Base-by-base conservation (phyloP, 352 stramenopile genomes). In the Plasmopara muralis region DNA sequence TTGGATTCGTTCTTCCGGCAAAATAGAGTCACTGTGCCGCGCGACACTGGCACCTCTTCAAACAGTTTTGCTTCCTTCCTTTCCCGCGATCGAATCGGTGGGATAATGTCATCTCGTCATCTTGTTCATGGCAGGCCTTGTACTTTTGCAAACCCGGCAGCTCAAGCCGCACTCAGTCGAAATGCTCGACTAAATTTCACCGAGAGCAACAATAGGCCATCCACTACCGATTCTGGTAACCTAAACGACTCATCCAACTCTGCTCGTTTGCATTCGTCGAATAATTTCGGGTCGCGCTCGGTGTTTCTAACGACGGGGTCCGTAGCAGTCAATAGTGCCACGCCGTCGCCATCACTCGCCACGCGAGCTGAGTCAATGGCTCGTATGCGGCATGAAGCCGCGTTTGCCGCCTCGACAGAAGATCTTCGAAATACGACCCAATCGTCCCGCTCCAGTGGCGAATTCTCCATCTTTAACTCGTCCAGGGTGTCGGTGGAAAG, bases 1-100 rank as follows among this genome's bases (percentile, higher is more conserved):
- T 28, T 85, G 51, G 70, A 87, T 43, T 70, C 69, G 25, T 78
- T 80, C 53, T 83, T 83, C 49, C 55, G 63, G 5, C 67, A 66
- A 45, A 83, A 76, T 41, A 64, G 68, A 7, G 65, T 73, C 46
- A 76, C 68, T 5, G 60, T 72, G 12, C 54, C 55, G 13, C 55
- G 55, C 0, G 57, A 60, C 18, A 65, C 50, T 1, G 46, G 55
- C 14, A 30, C 52, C 7, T 67, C 58, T 31, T 58, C 57, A 7
- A 35, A 43, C 41, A 58, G 63, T 34, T 49, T 50, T 0, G 69
- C 73, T 4, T 56, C 53, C 25, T 55, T 78, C 35, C 77, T 68
- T 0, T 66, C 71, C 6, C 47, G 66, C 1, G 50, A 70, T 38
- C 57, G 76, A 35, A 74, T 77, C 45, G 55, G 53, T 1, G 45